Evolutionary conservation across 345 rosid genomes (phyloP), one percentile per base, ranked within the genome.

Genomic region (Trapa incisa): DNA sequence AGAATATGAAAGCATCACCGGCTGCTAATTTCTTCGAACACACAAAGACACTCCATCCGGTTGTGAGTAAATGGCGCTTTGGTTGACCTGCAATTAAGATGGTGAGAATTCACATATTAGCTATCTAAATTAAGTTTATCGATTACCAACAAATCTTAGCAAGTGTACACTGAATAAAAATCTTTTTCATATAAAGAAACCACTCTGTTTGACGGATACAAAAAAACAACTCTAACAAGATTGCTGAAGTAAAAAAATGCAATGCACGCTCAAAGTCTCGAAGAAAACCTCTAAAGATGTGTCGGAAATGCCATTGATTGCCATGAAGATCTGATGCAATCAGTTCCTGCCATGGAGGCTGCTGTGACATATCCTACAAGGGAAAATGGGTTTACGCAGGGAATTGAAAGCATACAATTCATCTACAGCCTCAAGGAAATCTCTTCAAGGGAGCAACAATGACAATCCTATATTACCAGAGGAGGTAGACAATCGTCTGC

Each of bases 41-140:
- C 72, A 95, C 97, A 84, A 91, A 95, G 61, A 91, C 96, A 84
- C 99, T 95, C 99, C 99, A 95, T 65, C 99, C 99, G 76, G 99
- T 95, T 57, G 99, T 95, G 69, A 94, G 96, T 58, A 94, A 81
- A 75, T 94, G 99, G 36, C 99, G 97, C 81, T 96, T 91, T 60
- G 99, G 99, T 83, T 94, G 97, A 69, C 99, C 99, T 91, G 85
- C 72, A 81, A 50, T 72, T 41, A 65, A 64, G 29, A 63, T 43
- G 37, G 52, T 22, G 52, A 47, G 16, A 45, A 45, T 45, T 45
- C 7, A 13, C 8, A 45, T 45, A 7, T 45, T 35, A 17, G 67
- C 12, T 41, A 65, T n/a, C 12, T 47, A n/a, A 64, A 43, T 41
- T 22, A 22, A 22, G 29, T 22, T 45, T 45, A 58, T 58, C 38